phyloP scores from a whole-genome alignment of 2,329 filamentous ascomycete species.

The Cercospora brassicicola region DNA sequence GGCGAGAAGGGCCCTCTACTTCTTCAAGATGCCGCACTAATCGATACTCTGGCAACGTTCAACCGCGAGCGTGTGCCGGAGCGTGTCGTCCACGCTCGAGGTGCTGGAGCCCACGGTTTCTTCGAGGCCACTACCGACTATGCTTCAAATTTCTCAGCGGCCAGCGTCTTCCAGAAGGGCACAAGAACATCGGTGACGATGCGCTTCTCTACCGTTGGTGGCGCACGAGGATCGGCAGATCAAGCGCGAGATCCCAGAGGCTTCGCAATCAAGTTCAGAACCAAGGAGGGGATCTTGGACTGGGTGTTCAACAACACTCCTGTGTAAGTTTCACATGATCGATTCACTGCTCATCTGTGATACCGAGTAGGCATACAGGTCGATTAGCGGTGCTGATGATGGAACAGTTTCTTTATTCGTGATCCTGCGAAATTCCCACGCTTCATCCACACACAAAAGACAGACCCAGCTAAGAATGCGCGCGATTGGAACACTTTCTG shows the following conservation, averaged over 20 bases:
- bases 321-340: slow-evolving; percentile 15
- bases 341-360: not conserved
- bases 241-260: slow-evolving; percentile 50
- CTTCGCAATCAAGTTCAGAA: slow-evolving; percentile 54
- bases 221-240: slow-evolving; percentile 71
- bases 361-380: not conserved
- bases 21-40: slow-evolving; percentile 65
- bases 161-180: slow-evolving; percentile 65
- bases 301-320: slow-evolving; percentile 27
- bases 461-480: slow-evolving; percentile 40
- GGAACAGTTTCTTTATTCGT: slow-evolving; percentile 44
- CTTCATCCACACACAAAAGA: slow-evolving; percentile 44
- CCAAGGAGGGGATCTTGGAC: slow-evolving; percentile 43
- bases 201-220: slow-evolving; percentile 77
- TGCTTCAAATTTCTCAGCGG: slow-evolving; percentile 41
- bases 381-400: slow-evolving; percentile 1
- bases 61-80: slow-evolving; percentile 72
- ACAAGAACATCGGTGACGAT: slow-evolving; percentile 67
- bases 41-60: slow-evolving; percentile 64
- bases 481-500: slow-evolving; percentile 44
- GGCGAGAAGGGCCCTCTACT: slow-evolving; percentile 60
- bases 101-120: slow-evolving; percentile 56
- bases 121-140: slow-evolving; percentile 57
- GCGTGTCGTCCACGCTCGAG: slow-evolving; percentile 64
- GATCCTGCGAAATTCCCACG: slow-evolving; percentile 48